These are phyloP conservation scores for Pseudozyma flocculosa DNA, from an alignment of 1,284 basidiomycete species.

Conservation along the genomic window DNA sequence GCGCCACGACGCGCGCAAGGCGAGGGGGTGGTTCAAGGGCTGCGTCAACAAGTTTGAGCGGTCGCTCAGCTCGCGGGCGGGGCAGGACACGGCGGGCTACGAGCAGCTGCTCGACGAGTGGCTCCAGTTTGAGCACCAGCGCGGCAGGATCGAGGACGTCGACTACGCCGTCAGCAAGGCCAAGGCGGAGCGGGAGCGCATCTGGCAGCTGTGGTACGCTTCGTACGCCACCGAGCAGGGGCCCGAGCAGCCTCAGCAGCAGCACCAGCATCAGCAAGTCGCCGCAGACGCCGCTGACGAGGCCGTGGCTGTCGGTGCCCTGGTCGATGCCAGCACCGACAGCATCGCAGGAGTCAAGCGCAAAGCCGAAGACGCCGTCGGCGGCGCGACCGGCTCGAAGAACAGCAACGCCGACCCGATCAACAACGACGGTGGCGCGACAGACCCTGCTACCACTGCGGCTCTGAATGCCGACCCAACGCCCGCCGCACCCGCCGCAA, in stretches of 20 bases:
- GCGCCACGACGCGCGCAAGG: conserved; percentile 33
- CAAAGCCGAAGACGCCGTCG: conserved; percentile 29
- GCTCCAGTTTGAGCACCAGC: conserved; percentile 77
- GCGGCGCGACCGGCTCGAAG: no score
- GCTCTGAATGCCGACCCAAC: neutral
- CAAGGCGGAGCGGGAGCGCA: conserved; percentile 62
- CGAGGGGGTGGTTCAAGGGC: conserved; percentile 35
- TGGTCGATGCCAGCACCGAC: neutral
- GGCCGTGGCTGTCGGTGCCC: neutral
- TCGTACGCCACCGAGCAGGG: conserved; percentile 14
- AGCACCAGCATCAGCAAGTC: neutral
- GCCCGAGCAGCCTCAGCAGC: conserved; percentile 63
- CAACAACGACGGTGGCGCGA: no score
- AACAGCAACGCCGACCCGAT: no score
- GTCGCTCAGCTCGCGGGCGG: conserved; percentile 3
- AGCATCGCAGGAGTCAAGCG: conserved; percentile 18
- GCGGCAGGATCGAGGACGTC: conserved; percentile 72
- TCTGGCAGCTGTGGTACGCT: conserved; percentile 59
- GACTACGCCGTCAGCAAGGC: conserved; percentile 63
- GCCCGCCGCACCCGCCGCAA: neutral
- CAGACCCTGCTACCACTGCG: no score
- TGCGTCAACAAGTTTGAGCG: conserved; percentile 24
- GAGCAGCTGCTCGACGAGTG: conserved; percentile 84
- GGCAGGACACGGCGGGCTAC: conserved; percentile 9
- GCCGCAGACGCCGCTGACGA: conserved; percentile 2